Percentiles rank a stretch among this genome's conserved stretches.
These are phyloP conservation scores for Vairimorpha ceranae DNA, from an alignment of 371 early-diverging fungal species.

Conservation along the genomic window DNA sequence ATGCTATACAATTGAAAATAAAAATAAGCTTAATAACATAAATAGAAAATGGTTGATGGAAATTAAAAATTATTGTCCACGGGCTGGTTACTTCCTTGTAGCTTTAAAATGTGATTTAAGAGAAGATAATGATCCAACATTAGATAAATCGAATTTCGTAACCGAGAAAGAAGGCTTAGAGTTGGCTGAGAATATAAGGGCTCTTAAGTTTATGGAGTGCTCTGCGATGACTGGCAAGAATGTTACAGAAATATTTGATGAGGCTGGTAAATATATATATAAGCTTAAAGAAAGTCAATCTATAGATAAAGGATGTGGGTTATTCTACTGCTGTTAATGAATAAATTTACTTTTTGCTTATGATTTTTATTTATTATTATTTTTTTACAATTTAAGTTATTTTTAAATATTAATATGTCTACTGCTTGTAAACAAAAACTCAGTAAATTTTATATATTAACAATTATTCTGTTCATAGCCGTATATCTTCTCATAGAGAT, in stretches of 20 bases:
- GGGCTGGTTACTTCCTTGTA: conserved; percentile 58
- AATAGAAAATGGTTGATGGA: conserved; percentile 63
- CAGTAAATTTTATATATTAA: too few relatives aligned
- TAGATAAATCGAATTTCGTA: conserved; percentile 46
- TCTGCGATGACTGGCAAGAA: conserved; percentile 61
- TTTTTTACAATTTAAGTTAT: too few relatives aligned
- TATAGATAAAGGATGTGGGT: conserved; percentile 22
- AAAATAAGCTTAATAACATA: conserved; percentile 61
- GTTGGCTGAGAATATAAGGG: conserved; percentile 57
- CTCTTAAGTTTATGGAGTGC: conserved; percentile 61
- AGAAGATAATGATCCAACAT: conserved; percentile 28
- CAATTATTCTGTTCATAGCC: too few relatives aligned
- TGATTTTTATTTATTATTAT: too few relatives aligned
- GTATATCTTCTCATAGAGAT: too few relatives aligned
- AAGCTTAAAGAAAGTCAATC: conserved; percentile 17
- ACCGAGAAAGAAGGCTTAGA: conserved; percentile 55
- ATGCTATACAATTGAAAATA: conserved; percentile 64
- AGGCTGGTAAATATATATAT: conserved; percentile 54
- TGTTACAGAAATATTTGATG: conserved; percentile 58
- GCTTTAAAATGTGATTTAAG: conserved; percentile 63
- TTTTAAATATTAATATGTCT: too few relatives aligned
- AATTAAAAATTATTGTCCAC: conserved; percentile 63
- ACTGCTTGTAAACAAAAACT: too few relatives aligned
- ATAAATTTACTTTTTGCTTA: too few relatives aligned
- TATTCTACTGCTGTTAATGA: conserved; percentile 11